Conservation (phyloP, 2,329 filamentous ascomycete species). For the Cadophora sp. region DNA sequence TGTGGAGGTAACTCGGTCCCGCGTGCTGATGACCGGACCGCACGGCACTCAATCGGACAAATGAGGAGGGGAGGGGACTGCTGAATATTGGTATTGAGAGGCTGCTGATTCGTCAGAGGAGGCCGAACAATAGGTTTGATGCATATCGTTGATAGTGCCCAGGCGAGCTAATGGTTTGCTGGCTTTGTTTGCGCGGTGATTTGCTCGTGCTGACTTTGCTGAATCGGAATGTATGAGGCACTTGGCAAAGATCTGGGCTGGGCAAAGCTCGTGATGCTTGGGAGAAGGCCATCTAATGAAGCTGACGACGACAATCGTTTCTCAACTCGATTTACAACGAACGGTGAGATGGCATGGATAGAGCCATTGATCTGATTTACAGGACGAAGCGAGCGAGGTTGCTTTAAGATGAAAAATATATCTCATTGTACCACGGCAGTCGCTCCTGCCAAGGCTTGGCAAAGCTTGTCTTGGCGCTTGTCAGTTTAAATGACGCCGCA, state of each 20-base stretch:
- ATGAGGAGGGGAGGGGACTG: neutral
- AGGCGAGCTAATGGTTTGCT: slow-evolving; percentile 8
- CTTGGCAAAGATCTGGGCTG: slow-evolving; percentile 9
- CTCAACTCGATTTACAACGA: neutral
- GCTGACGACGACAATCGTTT: neutral
- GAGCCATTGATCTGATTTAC: neutral
- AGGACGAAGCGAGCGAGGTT: neutral
- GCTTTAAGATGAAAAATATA: neutral
- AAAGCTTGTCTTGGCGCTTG: slow-evolving; percentile 15
- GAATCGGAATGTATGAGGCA: slow-evolving; percentile 2
- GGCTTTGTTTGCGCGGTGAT: neutral
- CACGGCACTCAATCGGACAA: neutral
- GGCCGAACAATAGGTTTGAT: neutral
- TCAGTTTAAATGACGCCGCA: neutral
- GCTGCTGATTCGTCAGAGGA: neutral
- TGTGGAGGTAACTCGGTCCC: neutral
- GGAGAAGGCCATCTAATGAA: neutral
- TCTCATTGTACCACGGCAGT: slow-evolving; percentile 9
- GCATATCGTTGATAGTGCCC: slow-evolving; percentile 16
- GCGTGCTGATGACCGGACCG: slow-evolving; percentile 7
- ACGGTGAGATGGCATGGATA: neutral
- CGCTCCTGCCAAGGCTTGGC: slow-evolving; percentile 6
- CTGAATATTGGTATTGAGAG: neutral
- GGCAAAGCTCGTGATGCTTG: slow-evolving; percentile 3
- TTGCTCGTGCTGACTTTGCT: neutral